phyloP scores from a whole-genome alignment of 352 stramenopile species.

The Phytophthora foliorum region DNA sequence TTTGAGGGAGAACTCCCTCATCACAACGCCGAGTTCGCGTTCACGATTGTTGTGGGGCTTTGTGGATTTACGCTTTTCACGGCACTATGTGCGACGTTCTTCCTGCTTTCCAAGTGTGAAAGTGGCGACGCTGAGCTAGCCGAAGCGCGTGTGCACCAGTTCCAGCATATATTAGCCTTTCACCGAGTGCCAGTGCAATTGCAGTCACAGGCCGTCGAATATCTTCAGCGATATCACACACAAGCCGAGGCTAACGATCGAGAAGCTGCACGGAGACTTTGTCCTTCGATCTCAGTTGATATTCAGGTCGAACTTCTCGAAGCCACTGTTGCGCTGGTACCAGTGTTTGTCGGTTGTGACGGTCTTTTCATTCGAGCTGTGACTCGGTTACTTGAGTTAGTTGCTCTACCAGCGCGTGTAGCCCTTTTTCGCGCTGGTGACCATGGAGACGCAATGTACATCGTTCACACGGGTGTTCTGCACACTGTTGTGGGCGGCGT shows the following conservation, averaged over 20 bases:
- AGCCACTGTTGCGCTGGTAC: conserved; percentile 58
- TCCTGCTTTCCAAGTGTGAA: conserved; percentile 81
- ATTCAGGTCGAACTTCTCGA: conserved; percentile 77
- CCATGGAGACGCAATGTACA: conserved; percentile 78
- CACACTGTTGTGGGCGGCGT: conserved; percentile 66
- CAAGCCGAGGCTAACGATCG: conserved; percentile 71
- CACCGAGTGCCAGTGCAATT: conserved; percentile 64
- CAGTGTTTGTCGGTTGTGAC: conserved; percentile 70
- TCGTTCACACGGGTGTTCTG: conserved; percentile 71
- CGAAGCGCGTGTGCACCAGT: conserved; percentile 73
- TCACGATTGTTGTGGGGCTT: conserved; percentile 65
- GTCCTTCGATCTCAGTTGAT: conserved; percentile 74
- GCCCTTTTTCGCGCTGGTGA: conserved; percentile 68
- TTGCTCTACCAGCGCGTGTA: conserved; percentile 63
- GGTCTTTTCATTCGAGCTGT: conserved; percentile 68
- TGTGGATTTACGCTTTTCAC: conserved; percentile 78
- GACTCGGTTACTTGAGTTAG: conserved; percentile 62
- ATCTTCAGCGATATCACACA: conserved; percentile 75
- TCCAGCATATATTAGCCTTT: conserved; percentile 74
- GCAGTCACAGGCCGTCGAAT: conserved; percentile 66
- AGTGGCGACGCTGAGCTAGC: conserved; percentile 57
- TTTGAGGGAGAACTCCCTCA: conserved; percentile 74
- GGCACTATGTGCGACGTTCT: conserved; percentile 78
- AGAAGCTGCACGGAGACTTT: conserved; percentile 64
- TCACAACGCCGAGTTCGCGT: conserved; percentile 59